Conservation (phyloP, 257 asterid genomes). For the Nicotiana noctiflora region DNA sequence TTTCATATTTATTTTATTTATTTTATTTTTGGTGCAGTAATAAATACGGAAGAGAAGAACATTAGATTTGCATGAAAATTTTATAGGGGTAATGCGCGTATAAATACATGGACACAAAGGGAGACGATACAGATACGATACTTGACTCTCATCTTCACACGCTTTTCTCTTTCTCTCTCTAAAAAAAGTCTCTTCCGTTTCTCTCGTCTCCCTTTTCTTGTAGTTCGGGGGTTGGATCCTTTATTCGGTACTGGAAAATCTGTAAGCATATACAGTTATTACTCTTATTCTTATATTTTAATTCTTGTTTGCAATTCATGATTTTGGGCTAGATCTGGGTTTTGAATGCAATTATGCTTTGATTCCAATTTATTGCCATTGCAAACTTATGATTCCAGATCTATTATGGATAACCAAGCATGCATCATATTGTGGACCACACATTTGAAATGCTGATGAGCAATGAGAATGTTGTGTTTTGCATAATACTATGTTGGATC, state of each 20-base stretch:
- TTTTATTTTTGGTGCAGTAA: neutral
- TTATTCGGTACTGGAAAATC: neutral
- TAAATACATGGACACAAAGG: neutral
- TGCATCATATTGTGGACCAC: neutral
- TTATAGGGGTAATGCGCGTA: neutral
- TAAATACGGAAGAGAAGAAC: neutral
- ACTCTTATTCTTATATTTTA: neutral
- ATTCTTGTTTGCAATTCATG: neutral
- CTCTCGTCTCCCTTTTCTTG: neutral
- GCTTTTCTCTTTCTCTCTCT: neutral
- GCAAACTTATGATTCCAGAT: constrained; percentile 4
- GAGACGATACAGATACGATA: neutral
- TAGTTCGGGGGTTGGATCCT: neutral
- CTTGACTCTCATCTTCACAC: constrained; percentile 7
- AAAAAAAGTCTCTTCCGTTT: constrained; percentile 5
- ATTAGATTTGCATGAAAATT: neutral
- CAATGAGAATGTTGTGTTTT: neutral
- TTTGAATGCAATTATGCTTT: neutral
- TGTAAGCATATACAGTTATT: neutral
- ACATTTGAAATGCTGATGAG: neutral
- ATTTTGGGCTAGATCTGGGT: constrained; percentile 10
- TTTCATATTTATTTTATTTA: neutral
- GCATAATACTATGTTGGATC: neutral
- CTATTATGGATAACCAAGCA: neutral
- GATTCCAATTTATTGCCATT: neutral